These are phyloP conservation scores for Styphnolobium japonicum DNA, from an alignment of 306 rosid species.

Conservation along the genomic window DNA sequence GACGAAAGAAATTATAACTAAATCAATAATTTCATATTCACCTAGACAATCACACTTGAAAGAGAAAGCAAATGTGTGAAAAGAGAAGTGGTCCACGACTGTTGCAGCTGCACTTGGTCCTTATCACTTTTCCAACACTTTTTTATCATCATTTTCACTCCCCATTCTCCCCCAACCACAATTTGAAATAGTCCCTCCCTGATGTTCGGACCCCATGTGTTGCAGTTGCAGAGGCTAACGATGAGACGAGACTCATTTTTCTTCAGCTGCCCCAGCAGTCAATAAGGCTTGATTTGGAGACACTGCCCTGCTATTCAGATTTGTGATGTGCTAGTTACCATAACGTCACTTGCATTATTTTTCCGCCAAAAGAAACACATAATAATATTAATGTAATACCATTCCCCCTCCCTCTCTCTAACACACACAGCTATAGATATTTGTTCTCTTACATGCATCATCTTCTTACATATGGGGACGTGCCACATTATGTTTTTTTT, in stretches of 20 bases:
- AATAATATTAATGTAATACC: background rate
- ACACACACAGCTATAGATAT: background rate
- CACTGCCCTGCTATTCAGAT: background rate
- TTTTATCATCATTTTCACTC: conserved; percentile 21
- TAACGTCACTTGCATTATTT: background rate
- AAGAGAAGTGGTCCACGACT: conserved; percentile 28
- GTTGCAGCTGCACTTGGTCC: conserved; percentile 29
- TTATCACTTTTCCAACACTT: conserved; percentile 29
- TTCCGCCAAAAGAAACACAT: background rate
- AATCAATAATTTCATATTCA: background rate
- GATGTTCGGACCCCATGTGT: conserved; percentile 38
- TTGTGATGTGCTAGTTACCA: conserved; percentile 21
- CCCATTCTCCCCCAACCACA: conserved; percentile 34
- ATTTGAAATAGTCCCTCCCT: conserved; percentile 14
- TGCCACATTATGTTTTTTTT: conserved; percentile 5
- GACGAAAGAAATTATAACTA: background rate
- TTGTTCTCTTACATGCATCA: background rate
- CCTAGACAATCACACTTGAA: background rate
- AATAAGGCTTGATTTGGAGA: conserved; percentile 27
- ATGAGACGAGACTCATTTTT: background rate
- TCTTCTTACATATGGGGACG: conserved; percentile 16
- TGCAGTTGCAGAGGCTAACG: conserved; percentile 8
- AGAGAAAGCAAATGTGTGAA: background rate
- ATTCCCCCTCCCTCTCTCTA: background rate
- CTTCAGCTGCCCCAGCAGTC: background rate